Evolutionary conservation across 176 grass and related monocot genomes (phyloP).

Genomic region (Aegilops longissima): DNA sequence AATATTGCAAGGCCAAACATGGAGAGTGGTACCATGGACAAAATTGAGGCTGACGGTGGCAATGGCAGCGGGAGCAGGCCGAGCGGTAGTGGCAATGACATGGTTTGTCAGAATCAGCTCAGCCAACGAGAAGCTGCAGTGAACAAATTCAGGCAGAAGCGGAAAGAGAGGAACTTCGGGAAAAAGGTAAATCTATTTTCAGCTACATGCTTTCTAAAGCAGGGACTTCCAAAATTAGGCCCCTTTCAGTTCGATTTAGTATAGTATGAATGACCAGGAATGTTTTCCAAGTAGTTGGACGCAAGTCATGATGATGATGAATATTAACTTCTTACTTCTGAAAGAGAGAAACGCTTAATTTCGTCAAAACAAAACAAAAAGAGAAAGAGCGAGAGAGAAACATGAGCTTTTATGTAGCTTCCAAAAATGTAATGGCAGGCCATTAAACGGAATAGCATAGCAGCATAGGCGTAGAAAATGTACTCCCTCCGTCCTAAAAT

Average conservation of each 20-base stretch:
- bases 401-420: conserved; percentile 4
- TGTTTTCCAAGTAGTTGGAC: neutral
- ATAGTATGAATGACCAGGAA: neutral
- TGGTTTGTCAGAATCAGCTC: conserved; percentile 47
- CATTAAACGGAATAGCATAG: neutral
- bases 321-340: neutral
- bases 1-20: conserved; percentile 53
- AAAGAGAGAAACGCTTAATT: neutral
- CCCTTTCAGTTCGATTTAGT: neutral
- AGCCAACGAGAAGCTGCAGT: conserved; percentile 76
- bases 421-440: neutral
- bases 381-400: no score
- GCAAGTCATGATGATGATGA: neutral
- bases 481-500: neutral
- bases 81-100: conserved; percentile 45
- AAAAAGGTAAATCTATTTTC: conserved; percentile 75
- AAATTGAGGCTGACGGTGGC: conserved; percentile 42
- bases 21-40: conserved; percentile 44
- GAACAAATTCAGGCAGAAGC: conserved; percentile 87
- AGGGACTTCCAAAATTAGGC: neutral
- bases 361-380: no score
- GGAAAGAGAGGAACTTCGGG: conserved; percentile 82
- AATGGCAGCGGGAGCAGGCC: conserved; percentile 43
- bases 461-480: neutral
- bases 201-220: neutral